Conservation (phyloP, 2,329 filamentous ascomycete genomes). For the Aspergillus clavatus region DNA sequence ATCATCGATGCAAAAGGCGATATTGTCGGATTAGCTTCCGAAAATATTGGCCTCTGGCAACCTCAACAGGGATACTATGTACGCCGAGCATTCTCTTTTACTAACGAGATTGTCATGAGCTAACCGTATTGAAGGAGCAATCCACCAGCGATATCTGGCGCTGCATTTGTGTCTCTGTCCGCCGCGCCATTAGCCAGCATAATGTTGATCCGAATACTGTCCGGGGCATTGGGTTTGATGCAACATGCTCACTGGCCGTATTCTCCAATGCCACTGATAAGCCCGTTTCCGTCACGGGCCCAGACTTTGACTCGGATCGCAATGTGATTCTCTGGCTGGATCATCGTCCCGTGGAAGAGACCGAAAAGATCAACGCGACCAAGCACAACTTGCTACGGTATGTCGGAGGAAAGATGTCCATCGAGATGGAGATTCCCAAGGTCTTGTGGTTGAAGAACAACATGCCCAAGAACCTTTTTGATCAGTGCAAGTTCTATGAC, state of each 20-base stretch:
- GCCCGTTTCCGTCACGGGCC: conserved; percentile 83
- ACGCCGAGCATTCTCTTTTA: conserved; percentile 24
- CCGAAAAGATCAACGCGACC: conserved; percentile 87
- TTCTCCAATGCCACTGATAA: conserved; percentile 86
- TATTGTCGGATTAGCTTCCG: conserved; percentile 67
- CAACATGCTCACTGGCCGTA: conserved; percentile 94
- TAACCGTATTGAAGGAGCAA: conserved; percentile 65
- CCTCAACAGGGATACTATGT: conserved; percentile 71
- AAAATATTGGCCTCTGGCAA: conserved; percentile 77
- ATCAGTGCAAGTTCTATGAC: conserved; percentile 95
- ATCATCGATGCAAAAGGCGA: conserved; percentile 90
- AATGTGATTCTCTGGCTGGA: conserved; percentile 98
- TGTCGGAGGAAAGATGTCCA: conserved; percentile 96
- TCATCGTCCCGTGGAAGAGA: conserved; percentile 86
- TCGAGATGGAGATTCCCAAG: conserved; percentile 99
- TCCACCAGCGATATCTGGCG: conserved; percentile 96
- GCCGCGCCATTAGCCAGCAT: conserved; percentile 74
- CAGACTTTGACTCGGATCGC: conserved; percentile 80
- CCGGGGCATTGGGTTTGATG: conserved; percentile 92
- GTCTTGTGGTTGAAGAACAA: conserved; percentile 97
- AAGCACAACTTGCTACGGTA: conserved; percentile 90
- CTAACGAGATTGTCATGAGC: conserved; percentile 8
- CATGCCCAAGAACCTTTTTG: conserved; percentile 88
- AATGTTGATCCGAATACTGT: conserved; percentile 70
- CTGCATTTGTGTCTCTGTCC: conserved; percentile 85